Evolutionary conservation across 352 stramenopile genomes (phyloP), one percentile per base, ranked within the genome.

Genomic region (Thalassiosira gravida): DNA sequence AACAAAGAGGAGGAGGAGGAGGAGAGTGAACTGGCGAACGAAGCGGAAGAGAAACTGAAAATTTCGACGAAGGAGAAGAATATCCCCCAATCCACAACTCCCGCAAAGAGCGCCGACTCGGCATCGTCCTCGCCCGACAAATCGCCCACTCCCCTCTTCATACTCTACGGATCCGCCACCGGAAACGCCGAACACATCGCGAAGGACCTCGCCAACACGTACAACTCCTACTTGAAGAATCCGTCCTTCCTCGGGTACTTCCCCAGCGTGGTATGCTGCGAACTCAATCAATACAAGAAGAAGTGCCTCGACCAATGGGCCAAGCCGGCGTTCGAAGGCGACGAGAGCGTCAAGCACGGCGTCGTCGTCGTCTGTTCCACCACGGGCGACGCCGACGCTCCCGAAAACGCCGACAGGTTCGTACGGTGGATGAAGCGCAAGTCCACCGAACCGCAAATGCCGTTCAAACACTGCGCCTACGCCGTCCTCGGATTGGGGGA

Each of bases 361-460:
- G 1, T 90, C 0, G 77, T 98, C n/a, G 82, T 98, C 27, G 90
- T 98, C 63, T 96, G 92, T 67, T 97, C 93, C 22, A 98, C 95
- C 42, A 98, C 96, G 2, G 96, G 95, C 32, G 97, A 98, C 52
- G 96, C 95, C 29, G 95, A 98, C 67, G 91, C 95, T 11, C 96
- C 96, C 0, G 93, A 97, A 72, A 98, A 98, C 77, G 93, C 92
- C 20, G 90, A 95, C 82, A 90, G 95, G 63, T 97, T 97, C 73
- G 96, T 95, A 85, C 89, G 96, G 37, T 97, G 88, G 59, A 77
- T 97, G 47, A 97, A 97, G 82, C 89, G 94, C 20, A 93, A 95
- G 52, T 62, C 74, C 1, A 86, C 78, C n/a, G 58, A 81, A 53
- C 7, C 32, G 3, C 50, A 22, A 18, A 18, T 55, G 44, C 44